These are phyloP conservation scores for Syncephalis plumigaleata DNA, from an alignment of 371 early-diverging fungal genomes.

Conservation along the genomic window DNA sequence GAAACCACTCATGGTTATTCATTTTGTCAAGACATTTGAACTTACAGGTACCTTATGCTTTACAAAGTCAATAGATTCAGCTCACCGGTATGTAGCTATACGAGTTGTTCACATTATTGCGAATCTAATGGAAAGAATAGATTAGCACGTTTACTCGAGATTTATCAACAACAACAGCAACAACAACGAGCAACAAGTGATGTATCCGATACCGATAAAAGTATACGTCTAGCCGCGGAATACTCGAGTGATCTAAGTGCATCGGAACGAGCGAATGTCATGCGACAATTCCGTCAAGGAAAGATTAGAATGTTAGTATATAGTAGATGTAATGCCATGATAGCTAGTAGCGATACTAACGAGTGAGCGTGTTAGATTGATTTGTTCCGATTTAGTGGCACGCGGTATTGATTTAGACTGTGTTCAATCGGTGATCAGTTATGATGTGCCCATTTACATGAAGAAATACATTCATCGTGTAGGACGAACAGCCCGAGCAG, in stretches of 20 bases:
- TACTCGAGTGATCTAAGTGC: slow-evolving; percentile 69
- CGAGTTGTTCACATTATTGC: slow-evolving; percentile 22
- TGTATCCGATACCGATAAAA: background rate
- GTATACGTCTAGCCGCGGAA: slow-evolving; percentile 35
- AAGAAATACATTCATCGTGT: slow-evolving; percentile 94
- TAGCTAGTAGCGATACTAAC: background rate
- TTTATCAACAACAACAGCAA: background rate
- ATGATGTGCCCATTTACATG: slow-evolving; percentile 76
- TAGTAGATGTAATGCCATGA: background rate
- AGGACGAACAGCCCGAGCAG: slow-evolving; percentile 97
- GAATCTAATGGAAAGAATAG: background rate
- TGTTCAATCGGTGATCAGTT: slow-evolving; percentile 78
- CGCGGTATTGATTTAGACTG: slow-evolving; percentile 91
- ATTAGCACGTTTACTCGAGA: slow-evolving; percentile 1
- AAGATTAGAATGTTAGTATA: slow-evolving; percentile 33
- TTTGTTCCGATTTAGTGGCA: slow-evolving; percentile 87
- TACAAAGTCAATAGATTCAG: slow-evolving; percentile 74
- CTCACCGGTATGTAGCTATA: slow-evolving; percentile 38
- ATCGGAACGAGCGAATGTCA: slow-evolving; percentile 35
- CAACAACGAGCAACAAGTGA: background rate
- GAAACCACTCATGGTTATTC: slow-evolving; percentile 60
- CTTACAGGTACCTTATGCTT: slow-evolving; percentile 64
- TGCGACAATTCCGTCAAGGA: slow-evolving; percentile 52
- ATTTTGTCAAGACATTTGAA: slow-evolving; percentile 44
- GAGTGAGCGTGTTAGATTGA: slow-evolving; percentile 21